Evolutionary conservation across 352 stramenopile genomes (phyloP).

Genomic region (Aphanomyces euteiches): DNA sequence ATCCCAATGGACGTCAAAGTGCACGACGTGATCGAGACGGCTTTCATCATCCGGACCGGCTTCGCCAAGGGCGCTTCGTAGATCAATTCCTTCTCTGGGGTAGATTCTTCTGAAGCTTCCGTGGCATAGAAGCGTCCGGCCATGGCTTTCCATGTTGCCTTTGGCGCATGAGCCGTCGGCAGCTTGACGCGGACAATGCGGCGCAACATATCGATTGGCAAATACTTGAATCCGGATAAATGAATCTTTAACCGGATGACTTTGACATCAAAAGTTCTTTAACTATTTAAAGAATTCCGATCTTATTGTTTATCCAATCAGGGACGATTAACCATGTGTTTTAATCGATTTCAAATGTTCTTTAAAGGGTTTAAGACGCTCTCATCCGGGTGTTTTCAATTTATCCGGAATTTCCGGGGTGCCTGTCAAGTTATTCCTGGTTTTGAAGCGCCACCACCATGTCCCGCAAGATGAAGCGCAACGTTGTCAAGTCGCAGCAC

Average conservation of each 20-base stretch:
- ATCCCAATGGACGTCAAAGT: constrained; percentile 76
- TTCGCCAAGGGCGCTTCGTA: constrained; percentile 8
- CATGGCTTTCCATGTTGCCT: neutral
- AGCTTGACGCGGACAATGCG: neutral
- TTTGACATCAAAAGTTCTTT: too few species aligned
- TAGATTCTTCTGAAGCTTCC: neutral
- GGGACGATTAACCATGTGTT: too few species aligned
- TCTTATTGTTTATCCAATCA: too few species aligned
- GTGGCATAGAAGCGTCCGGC: neutral
- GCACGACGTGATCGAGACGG: constrained; percentile 80
- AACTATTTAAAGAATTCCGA: too few species aligned
- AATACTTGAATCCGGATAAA: neutral
- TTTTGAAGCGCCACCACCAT: constrained; percentile 34
- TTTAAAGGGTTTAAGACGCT: too few species aligned
- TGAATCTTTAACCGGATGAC: too few species aligned
- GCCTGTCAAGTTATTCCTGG: too few species aligned
- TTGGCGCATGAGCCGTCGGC: neutral
- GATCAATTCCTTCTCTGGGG: constrained; percentile 5
- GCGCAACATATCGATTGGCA: constrained; percentile 15
- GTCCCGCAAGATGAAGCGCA: constrained; percentile 79
- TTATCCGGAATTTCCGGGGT: neutral
- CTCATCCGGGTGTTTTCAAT: neutral
- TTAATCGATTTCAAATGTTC: too few species aligned
- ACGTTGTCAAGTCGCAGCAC: constrained; percentile 76
- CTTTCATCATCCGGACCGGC: constrained; percentile 81